Percentiles rank a stretch among this genome's conserved stretches.
phyloP scores from a whole-genome alignment of 2,329 filamentous ascomycete species.

The Celoporthe dispersa region DNA sequence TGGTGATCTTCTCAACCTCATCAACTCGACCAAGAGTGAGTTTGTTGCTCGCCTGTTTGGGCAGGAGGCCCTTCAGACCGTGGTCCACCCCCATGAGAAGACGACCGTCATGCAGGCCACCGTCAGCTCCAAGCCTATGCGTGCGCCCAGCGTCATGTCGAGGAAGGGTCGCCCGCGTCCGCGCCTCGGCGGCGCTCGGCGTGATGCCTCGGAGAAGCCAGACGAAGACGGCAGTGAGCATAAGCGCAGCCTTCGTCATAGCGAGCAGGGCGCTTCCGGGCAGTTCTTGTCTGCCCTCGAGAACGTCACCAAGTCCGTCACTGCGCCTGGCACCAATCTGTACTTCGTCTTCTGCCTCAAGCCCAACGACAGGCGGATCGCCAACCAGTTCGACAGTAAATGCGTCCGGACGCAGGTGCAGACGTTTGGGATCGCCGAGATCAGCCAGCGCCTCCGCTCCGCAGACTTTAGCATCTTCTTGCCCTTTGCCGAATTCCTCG shows the following conservation, averaged over 20 bases:
- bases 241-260: conserved; percentile 45
- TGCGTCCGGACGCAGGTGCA: conserved; percentile 94
- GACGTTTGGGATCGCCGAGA: conserved; percentile 94
- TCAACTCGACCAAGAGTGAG: conserved; percentile 83
- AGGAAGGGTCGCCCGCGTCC: conserved; percentile 62
- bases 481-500: conserved; percentile 93
- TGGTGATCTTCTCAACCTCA: conserved; percentile 91
- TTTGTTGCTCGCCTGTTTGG: conserved; percentile 92
- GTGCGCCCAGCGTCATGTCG: conserved; percentile 90
- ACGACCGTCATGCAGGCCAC: conserved; percentile 93
- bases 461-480: conserved; percentile 96
- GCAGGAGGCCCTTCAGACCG: conserved; percentile 91
- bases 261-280: conserved; percentile 84
- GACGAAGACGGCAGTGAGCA: conserved; percentile 51
- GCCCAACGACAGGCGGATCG: conserved; percentile 94
- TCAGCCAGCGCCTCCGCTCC: conserved; percentile 88
- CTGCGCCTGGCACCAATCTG: conserved; percentile 80
- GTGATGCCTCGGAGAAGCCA: conserved; percentile 45
- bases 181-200: conserved; percentile 35
- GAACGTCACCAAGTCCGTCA: conserved; percentile 87
- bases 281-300: conserved; percentile 90
- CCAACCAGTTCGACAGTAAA: conserved; percentile 99
- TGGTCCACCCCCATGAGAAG: conserved; percentile 90
- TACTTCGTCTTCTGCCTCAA: conserved; percentile 98
- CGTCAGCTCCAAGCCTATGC: conserved; percentile 91